A percentile compares a stretch with the other conserved stretches of the same genome.
Evolutionary conservation across 1,139 yeast species (phyloP).

Genomic region (Protomyces macrosporus): DNA sequence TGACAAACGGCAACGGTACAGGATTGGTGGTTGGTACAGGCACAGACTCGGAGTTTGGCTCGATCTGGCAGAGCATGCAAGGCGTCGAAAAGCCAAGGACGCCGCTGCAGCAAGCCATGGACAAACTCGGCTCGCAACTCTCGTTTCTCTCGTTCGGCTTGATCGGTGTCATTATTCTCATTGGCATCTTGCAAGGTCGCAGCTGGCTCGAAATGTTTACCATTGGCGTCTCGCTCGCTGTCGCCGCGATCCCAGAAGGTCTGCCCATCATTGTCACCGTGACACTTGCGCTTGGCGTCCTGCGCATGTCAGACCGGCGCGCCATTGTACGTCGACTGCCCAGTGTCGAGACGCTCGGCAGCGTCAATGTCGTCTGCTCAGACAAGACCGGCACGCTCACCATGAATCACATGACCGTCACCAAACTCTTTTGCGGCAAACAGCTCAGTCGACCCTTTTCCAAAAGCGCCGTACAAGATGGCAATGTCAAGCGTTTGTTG

Average conservation of each 20-base stretch:
- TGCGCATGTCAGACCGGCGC: conserved; percentile 87
- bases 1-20: conserved; percentile 83
- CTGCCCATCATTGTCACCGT: conserved; percentile 95
- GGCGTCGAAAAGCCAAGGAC: conserved; percentile 86
- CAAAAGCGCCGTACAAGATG: conserved; percentile 19
- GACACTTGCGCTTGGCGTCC: conserved; percentile 87
- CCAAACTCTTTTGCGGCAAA: conserved; percentile 80
- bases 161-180: conserved; percentile 77
- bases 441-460: conserved; percentile 36
- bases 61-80: conserved; percentile 87
- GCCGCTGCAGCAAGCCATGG: conserved; percentile 92
- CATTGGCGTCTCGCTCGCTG: conserved; percentile 90
- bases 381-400: conserved; percentile 96
- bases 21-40: conserved; percentile 94
- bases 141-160: conserved; percentile 75
- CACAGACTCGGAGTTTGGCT: conserved; percentile 80
- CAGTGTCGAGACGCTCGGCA: conserved; percentile 90
- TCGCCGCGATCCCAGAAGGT: conserved; percentile 98
- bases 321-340: conserved; percentile 93
- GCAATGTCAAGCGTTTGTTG: conserved; percentile 15
- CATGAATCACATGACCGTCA: conserved; percentile 88
- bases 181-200: conserved; percentile 86
- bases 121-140: conserved; percentile 81
- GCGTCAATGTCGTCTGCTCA: conserved; percentile 89
- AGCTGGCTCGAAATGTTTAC: conserved; percentile 96